Evolutionary conservation across 1,284 basidiomycete species (phyloP).

Genomic region (Leccinum variabile): DNA sequence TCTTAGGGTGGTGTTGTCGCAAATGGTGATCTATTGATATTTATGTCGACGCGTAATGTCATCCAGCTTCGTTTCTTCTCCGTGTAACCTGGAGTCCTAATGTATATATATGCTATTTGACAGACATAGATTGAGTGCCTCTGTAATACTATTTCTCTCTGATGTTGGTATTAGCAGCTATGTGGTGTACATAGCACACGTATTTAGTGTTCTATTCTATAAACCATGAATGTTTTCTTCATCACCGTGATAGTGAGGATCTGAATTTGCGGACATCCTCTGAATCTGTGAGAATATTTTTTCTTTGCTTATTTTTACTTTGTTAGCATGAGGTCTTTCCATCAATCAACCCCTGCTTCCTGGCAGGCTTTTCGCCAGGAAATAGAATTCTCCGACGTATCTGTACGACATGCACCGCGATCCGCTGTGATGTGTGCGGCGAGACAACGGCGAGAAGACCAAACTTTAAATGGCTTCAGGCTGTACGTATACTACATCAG

Average conservation of each 20-base stretch:
- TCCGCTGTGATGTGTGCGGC: background rate
- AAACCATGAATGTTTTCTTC: background rate
- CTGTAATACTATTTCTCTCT: background rate
- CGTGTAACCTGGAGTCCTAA: background rate
- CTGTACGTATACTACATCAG: background rate
- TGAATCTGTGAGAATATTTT: background rate
- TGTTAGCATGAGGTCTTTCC: background rate
- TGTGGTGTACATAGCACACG: background rate
- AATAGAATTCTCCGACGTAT: background rate
- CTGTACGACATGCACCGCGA: background rate
- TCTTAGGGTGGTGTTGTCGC: background rate
- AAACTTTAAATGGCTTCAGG: background rate
- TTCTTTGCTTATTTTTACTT: background rate
- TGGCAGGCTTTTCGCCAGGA: background rate
- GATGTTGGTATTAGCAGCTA: background rate
- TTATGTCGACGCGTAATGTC: background rate
- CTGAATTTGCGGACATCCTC: background rate
- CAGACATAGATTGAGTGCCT: background rate
- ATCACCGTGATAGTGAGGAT: background rate
- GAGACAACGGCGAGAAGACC: background rate
- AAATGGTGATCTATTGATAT: background rate
- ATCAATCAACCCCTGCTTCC: too few species aligned
- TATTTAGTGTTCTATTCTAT: background rate
- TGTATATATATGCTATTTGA: background rate
- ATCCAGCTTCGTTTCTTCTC: background rate